phyloP scores from a whole-genome alignment of 345 rosid species.

The Carallia pectinifolia region DNA sequence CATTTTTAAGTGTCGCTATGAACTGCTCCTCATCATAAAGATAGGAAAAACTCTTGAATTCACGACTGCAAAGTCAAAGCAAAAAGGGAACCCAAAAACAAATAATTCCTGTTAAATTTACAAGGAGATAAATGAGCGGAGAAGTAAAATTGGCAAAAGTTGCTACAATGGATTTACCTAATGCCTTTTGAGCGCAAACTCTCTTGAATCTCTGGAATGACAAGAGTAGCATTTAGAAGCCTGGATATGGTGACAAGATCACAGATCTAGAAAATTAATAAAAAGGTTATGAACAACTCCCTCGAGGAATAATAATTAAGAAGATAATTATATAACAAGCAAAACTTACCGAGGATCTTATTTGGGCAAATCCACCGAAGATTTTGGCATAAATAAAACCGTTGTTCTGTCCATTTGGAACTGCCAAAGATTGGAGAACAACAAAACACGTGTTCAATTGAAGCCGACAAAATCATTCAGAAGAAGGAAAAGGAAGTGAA shows the following conservation, averaged over 20 bases:
- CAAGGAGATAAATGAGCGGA: constrained; percentile 4
- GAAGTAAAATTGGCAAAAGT: constrained; percentile 14
- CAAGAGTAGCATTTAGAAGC: constrained; percentile 99
- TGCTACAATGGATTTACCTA: constrained; percentile 47
- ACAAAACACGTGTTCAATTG: background rate
- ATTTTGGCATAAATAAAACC: constrained; percentile 88
- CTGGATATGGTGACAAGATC: constrained; percentile 99
- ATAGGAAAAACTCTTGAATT: constrained; percentile 95
- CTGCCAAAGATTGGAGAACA: constrained; percentile 37
- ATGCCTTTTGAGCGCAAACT: constrained; percentile 85
- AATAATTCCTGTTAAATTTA: background rate
- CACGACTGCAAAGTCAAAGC: constrained; percentile 45
- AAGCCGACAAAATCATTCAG: background rate
- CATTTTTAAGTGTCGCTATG: constrained; percentile 84
- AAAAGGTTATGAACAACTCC: constrained; percentile 28
- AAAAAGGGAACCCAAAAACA: constrained; percentile 9
- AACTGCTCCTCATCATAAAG: constrained; percentile 92
- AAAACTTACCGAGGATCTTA: constrained; percentile 75
- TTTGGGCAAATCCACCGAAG: constrained; percentile 93
- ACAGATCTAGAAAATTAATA: constrained; percentile 90
- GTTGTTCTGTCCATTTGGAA: constrained; percentile 50
- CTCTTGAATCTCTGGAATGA: constrained; percentile 98
- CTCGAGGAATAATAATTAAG: constrained; percentile 8
- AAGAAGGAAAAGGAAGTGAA: background rate
- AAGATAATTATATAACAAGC: constrained; percentile 2